Base-by-base conservation (phyloP, 1,284 basidiomycete genomes). In the Vanrija humicola region DNA sequence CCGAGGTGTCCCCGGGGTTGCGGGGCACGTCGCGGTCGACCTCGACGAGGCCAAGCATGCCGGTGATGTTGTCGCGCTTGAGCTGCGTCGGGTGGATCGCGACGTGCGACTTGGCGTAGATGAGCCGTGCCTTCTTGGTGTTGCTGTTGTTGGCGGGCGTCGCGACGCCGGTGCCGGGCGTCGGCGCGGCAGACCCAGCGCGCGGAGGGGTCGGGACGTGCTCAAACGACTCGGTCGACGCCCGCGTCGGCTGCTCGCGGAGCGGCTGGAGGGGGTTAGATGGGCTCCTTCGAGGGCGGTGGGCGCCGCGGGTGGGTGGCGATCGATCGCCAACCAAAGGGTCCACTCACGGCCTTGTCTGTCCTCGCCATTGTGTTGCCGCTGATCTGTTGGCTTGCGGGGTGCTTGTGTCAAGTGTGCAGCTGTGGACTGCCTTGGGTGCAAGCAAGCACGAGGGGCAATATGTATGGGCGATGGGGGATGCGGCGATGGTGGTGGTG, bases 81-180 rank as follows among this genome's bases (percentile, higher is more conserved):
- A 93, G 94, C 3, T 89, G 86, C 0, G 92, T 95, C 0, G 95
- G 94, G 68, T 98, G 92, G 45, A 96, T 86, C 68, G 93, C 92
- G 42, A 94, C 91, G 72, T 93, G 93, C 40, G 87, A 89, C 75
- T 94, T 94, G 74, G 84, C 88, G 67, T 90, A 95, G 18, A 95
- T 75, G 45, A 96, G 79, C 8, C 66, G 58, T 7, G 73, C 74
- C 55, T 73, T 70, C 46, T 56, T 52, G 21, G 61, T 16, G 25
- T 19, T 5, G 38, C 28, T 8, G 26, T 18, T 6, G 50, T 21
- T 19, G n/a, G 18, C 29, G 8, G 54, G 38, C 18, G 43, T 39
- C 7, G 50, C 21, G 21, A 5, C 21, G 21, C 21, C 21, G 21
- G 21, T 23, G 39, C 46, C 50, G 14, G 28, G 40, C 2, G 50